Conservation (phyloP, 495 filamentous ascomycete species). For the Bombardia bombarda region DNA sequence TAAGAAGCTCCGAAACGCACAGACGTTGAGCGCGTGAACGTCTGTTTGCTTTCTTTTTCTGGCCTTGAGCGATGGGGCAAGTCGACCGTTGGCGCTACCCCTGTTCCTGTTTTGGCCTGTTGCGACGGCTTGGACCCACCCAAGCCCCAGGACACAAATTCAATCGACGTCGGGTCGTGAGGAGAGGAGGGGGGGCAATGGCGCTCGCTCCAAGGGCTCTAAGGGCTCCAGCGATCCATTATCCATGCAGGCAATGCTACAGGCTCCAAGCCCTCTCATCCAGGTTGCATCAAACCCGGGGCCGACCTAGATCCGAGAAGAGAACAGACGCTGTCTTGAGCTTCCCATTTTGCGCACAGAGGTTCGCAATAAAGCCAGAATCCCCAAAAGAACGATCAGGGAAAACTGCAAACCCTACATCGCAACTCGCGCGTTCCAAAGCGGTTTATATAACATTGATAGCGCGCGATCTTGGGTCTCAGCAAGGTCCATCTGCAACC, state of each 20-base stretch:
- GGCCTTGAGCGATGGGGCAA: no score
- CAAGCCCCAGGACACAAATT: no score
- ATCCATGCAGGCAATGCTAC: slow-evolving; percentile 19
- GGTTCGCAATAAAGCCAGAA: slow-evolving; percentile 18
- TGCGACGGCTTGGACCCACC: slow-evolving; percentile 16
- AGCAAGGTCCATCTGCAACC: slow-evolving; percentile 16
- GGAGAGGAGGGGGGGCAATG: slow-evolving; percentile 10
- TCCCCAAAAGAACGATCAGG: slow-evolving; percentile 11
- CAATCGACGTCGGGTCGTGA: slow-evolving; percentile 15
- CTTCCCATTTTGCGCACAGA: slow-evolving; percentile 19
- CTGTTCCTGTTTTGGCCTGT: slow-evolving; percentile 12
- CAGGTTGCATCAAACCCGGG: slow-evolving; percentile 17
- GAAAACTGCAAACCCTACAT: slow-evolving; percentile 1
- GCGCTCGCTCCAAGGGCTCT: background rate
- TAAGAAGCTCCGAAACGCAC: slow-evolving; percentile 21
- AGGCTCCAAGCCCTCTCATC: slow-evolving; percentile 7
- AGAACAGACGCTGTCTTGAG: slow-evolving; percentile 16
- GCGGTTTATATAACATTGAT: slow-evolving; percentile 19
- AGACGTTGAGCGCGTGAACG: slow-evolving; percentile 14
- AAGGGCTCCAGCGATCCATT: slow-evolving; percentile 8
- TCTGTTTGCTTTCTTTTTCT: slow-evolving; percentile 4
- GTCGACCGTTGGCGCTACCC: background rate
- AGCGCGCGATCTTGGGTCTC: slow-evolving; percentile 15
- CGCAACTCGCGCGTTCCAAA: slow-evolving; percentile 6
- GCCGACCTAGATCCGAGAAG: slow-evolving; percentile 9